Evolutionary conservation across 352 stramenopile genomes (phyloP).

Genomic region (Phytophthora litchii): DNA sequence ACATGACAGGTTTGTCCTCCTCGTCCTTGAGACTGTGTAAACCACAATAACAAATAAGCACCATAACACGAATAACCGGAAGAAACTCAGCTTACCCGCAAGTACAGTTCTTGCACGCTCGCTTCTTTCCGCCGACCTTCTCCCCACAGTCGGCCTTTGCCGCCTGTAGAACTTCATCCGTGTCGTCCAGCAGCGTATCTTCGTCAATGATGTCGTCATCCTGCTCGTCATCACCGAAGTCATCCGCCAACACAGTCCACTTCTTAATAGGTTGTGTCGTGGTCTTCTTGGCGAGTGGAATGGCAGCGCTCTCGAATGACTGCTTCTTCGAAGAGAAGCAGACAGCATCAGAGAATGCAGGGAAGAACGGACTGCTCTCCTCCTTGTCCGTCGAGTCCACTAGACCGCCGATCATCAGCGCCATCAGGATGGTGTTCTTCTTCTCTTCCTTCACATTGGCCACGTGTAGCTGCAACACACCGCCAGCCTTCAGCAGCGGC

Average conservation of each 20-base stretch:
- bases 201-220: conserved; percentile 86
- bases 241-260: conserved; percentile 76
- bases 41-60: conserved; percentile 5
- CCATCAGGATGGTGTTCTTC: conserved; percentile 78
- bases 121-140: conserved; percentile 89
- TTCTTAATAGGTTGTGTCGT: conserved; percentile 52
- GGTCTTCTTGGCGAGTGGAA: conserved; percentile 57
- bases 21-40: conserved; percentile 65
- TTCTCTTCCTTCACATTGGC: conserved; percentile 60
- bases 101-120: conserved; percentile 97
- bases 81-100: conserved; percentile 78
- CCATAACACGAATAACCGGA: background rate
- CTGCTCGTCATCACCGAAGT: conserved; percentile 57
- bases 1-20: conserved; percentile 74
- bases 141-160: conserved; percentile 76
- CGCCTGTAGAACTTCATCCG: conserved; percentile 78
- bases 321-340: conserved; percentile 75
- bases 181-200: conserved; percentile 84
- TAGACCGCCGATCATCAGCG: conserved; percentile 80
- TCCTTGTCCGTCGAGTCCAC: conserved; percentile 56
- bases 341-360: conserved; percentile 42
- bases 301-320: conserved; percentile 53
- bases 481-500: conserved; percentile 59
- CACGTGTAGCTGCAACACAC: conserved; percentile 61
- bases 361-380: conserved; percentile 47